Percentiles rank a stretch among this genome's conserved stretches.
phyloP scores from a whole-genome alignment of 2,329 filamentous ascomycete genomes.

The Colletotrichum nymphaeae region DNA sequence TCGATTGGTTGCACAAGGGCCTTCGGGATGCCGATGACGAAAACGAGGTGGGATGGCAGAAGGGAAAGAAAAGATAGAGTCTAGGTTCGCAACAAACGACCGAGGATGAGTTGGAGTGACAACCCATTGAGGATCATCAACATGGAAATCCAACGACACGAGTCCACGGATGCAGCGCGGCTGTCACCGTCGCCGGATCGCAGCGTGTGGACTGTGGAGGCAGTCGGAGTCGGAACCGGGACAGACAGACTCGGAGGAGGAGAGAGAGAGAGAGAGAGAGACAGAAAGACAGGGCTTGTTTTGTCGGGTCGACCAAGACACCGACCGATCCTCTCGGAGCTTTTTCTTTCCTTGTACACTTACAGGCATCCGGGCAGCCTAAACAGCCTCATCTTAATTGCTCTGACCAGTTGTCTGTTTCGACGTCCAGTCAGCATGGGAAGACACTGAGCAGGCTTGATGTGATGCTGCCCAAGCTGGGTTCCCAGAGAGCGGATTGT shows the following conservation, averaged over 20 bases:
- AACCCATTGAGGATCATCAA: not conserved
- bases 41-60: conserved; percentile 15
- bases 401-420: not conserved
- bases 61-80: not conserved
- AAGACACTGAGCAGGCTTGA: not conserved
- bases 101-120: not conserved
- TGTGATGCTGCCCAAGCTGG: conserved; percentile 16
- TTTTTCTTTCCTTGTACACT: conserved; percentile 9
- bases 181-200: not conserved
- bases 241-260: no score
- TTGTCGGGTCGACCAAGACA: conserved; percentile 4
- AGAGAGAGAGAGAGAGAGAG: no score
- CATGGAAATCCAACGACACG: conserved; percentile 6
- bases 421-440: not conserved
- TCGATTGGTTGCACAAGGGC: not conserved
- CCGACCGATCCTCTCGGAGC: not conserved
- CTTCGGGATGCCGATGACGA: conserved; percentile 14
- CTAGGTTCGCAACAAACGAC: not conserved
- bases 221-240: not conserved
- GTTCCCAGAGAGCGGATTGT: not conserved
- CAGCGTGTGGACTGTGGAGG: not conserved
- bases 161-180: not conserved
- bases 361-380: not conserved
- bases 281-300: not conserved
- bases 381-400: conserved; percentile 5